Evolutionary conservation across 1,139 yeast genomes (phyloP).

Genomic region (Protomyces macrosporus): DNA sequence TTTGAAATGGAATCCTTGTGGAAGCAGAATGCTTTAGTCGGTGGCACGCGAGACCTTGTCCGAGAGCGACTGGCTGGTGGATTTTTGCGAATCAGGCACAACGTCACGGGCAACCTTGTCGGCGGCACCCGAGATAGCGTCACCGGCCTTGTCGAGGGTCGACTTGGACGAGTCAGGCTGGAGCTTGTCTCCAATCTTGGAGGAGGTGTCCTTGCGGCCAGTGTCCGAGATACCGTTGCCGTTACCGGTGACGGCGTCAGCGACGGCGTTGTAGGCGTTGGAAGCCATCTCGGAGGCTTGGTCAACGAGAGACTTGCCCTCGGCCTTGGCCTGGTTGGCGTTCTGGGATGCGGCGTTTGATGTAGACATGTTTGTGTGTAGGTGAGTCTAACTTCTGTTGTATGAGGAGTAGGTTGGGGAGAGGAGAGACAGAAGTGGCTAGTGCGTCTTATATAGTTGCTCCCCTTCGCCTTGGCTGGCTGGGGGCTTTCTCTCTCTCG

Average conservation of each 20-base stretch:
- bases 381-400: not conserved
- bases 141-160: conserved; percentile 21
- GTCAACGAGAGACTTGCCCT: not conserved
- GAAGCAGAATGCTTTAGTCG: not conserved
- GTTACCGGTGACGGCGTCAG: not conserved
- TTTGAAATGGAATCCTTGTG: not conserved
- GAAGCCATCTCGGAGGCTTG: not conserved
- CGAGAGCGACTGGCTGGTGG: conserved; percentile 10
- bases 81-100: conserved; percentile 10
- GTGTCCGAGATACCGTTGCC: conserved; percentile 13
- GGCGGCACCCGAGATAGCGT: conserved; percentile 8
- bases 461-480: not conserved
- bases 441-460: not conserved
- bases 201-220: conserved; percentile 14
- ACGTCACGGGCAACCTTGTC: conserved; percentile 20
- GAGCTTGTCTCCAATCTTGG: conserved; percentile 7
- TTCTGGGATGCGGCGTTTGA: not conserved
- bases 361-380: not conserved
- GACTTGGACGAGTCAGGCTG: conserved; percentile 22
- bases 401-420: not conserved
- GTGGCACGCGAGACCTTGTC: conserved; percentile 11
- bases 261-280: conserved; percentile 6
- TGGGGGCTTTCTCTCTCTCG: no score
- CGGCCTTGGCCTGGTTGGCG: not conserved
- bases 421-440: not conserved